Conservation (phyloP, 306 rosid species). For the Cicer cuneatum region DNA sequence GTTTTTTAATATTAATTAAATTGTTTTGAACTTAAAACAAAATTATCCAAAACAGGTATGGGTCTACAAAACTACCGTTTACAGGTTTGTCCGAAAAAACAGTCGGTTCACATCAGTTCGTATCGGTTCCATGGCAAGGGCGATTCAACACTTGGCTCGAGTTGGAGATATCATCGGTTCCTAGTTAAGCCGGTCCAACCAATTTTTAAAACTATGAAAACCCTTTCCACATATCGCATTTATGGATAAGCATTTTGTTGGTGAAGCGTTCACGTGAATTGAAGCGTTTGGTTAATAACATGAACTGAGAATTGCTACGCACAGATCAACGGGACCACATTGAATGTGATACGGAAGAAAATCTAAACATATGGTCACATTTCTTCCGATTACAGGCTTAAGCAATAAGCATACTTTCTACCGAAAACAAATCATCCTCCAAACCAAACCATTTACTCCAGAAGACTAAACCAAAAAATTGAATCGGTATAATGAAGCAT, state of each 20-base stretch:
- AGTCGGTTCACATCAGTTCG: background rate
- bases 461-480: constrained; percentile 17
- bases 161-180: background rate
- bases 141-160: background rate
- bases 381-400: no score
- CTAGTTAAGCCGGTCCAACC: background rate
- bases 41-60: no score
- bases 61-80: no score
- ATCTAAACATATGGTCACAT: background rate
- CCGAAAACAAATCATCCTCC: constrained; percentile 10
- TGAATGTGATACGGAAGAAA: background rate
- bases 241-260: background rate
- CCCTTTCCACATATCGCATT: background rate
- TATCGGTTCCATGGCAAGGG: background rate
- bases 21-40: no score
- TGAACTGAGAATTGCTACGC: background rate
- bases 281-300: constrained; percentile 6
- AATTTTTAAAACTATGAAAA: background rate
- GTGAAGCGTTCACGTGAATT: constrained; percentile 25
- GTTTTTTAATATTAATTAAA: no score
- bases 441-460: constrained; percentile 29
- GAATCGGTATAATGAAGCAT: background rate
- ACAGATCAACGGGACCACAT: background rate
- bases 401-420: no score
- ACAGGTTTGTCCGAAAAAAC: no score